Conservation (phyloP, 2,329 filamentous ascomycete genomes). For the Botrytis deweyae region DNA sequence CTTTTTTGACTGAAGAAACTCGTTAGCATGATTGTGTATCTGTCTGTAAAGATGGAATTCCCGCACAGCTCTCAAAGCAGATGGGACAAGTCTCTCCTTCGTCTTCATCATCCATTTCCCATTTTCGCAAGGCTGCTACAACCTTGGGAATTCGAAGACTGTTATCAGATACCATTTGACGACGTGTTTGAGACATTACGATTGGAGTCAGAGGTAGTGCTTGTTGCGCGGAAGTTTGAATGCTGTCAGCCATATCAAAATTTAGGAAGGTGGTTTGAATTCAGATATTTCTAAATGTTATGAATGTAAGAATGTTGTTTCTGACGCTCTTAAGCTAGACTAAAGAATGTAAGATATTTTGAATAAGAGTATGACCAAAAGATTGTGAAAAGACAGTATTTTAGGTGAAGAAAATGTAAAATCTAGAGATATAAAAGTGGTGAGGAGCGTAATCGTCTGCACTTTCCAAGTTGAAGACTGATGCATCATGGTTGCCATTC, state of each 20-base stretch:
- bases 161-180: no score
- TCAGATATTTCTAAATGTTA: not conserved
- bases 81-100: not conserved
- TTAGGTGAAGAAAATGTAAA: no score
- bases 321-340: not conserved
- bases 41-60: not conserved
- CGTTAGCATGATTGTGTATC: not conserved
- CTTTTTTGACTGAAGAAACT: not conserved
- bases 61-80: not conserved
- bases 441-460: not conserved
- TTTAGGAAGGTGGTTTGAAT: not conserved
- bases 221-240: not conserved
- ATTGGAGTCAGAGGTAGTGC: not conserved
- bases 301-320: not conserved
- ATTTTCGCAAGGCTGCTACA: not conserved
- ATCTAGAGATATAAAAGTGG: no score
- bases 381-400: conserved; percentile 35
- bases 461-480: not conserved
- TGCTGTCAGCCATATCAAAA: not conserved
- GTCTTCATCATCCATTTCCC: not conserved
- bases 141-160: not conserved
- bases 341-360: not conserved
- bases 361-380: not conserved
- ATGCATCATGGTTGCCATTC: not conserved
- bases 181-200: not conserved